A percentile compares a stretch with the other conserved stretches of the same genome.
These are phyloP conservation scores for Calycina herbarum DNA, from an alignment of 2,329 filamentous ascomycete genomes.

Conservation along the genomic window DNA sequence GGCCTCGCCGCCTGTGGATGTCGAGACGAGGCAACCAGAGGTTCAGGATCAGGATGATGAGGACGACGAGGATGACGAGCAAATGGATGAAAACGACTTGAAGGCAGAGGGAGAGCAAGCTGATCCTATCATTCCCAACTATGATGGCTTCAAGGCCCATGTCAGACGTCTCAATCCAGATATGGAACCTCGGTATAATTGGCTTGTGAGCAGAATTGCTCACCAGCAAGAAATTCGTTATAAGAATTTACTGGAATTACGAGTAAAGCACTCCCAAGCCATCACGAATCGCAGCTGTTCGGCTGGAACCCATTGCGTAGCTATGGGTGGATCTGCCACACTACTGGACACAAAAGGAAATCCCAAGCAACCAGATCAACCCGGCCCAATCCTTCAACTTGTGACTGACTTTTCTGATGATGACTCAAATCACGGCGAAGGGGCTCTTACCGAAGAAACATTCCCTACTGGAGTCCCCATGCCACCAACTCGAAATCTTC, in stretches of 20 bases:
- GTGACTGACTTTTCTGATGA: constrained; percentile 60
- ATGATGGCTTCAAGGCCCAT: constrained; percentile 75
- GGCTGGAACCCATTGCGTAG: constrained; percentile 63
- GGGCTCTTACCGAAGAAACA: constrained; percentile 66
- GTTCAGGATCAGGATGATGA: constrained; percentile 46
- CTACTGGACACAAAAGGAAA: constrained; percentile 61
- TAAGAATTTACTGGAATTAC: constrained; percentile 70
- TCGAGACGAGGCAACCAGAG: constrained; percentile 24
- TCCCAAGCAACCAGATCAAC: constrained; percentile 58
- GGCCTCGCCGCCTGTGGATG: constrained; percentile 45
- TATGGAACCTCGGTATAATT: constrained; percentile 56
- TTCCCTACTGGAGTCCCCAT: constrained; percentile 81
- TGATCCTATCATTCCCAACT: constrained; percentile 68
- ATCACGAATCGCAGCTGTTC: constrained; percentile 59
- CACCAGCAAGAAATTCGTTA: constrained; percentile 79
- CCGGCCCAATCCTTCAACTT: constrained; percentile 54
- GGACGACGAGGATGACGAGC: constrained; percentile 62
- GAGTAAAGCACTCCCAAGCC: constrained; percentile 66
- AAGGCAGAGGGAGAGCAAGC: constrained; percentile 62
- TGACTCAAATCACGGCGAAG: constrained; percentile 68
- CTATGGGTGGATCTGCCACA: constrained; percentile 64
- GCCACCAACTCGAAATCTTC: constrained; percentile 74
- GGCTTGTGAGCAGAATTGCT: constrained; percentile 77
- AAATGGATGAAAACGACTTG: constrained; percentile 61
- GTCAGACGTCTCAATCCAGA: constrained; percentile 73